A percentile compares a stretch with the other conserved stretches of the same genome.
Conservation (phyloP, 2,329 filamentous ascomycete species). For the Colletotrichum lentis region DNA sequence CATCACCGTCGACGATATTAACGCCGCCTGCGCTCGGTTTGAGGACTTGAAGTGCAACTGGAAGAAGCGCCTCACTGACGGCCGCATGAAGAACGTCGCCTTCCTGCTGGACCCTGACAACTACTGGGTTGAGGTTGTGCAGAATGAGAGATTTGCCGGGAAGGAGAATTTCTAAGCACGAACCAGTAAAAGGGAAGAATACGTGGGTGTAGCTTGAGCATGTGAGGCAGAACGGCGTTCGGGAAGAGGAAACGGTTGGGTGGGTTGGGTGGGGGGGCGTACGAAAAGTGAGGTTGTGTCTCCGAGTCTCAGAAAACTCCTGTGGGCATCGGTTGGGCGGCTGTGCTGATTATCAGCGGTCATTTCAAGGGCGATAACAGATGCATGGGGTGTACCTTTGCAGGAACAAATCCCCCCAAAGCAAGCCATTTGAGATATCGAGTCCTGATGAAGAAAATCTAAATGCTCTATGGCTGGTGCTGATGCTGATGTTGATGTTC, state of each 20-base stretch:
- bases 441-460: not conserved
- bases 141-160: slow-evolving; percentile 74
- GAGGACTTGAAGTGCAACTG: slow-evolving; percentile 83
- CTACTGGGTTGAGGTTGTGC: slow-evolving; percentile 83
- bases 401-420: no score
- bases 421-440: not conserved
- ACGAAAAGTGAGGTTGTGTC: slow-evolving; percentile 20
- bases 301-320: not conserved
- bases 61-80: slow-evolving; percentile 96
- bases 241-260: slow-evolving; percentile 5
- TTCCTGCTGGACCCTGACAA: slow-evolving; percentile 89
- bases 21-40: slow-evolving; percentile 85
- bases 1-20: slow-evolving; percentile 85
- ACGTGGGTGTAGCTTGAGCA: not conserved
- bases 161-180: slow-evolving; percentile 60
- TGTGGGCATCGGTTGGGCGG: not conserved
- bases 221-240: slow-evolving; percentile 7
- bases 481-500: not conserved
- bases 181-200: not conserved
- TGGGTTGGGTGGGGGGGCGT: slow-evolving; percentile 3
- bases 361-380: no score
- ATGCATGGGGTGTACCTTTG: not conserved
- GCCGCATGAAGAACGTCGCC: slow-evolving; percentile 91
- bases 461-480: not conserved
- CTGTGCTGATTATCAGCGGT: not conserved